Percentiles rank a stretch among this genome's conserved stretches.
Evolutionary conservation across 257 asterid species (phyloP).

Genomic region (Dorcoceras hygrometricum): DNA sequence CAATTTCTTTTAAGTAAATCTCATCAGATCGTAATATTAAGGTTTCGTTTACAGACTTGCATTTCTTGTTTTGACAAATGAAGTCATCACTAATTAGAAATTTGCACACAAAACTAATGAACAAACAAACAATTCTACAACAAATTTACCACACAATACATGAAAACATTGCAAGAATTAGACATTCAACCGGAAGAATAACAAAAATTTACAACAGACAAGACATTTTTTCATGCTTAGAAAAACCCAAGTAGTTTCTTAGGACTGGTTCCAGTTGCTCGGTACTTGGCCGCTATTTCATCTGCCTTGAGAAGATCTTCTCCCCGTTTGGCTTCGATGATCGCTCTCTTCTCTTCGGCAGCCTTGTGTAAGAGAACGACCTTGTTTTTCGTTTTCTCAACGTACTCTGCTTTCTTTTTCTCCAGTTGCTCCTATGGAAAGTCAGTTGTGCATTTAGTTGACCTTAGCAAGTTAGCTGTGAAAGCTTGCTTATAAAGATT

Average conservation of each 20-base stretch:
- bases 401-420: slow-evolving; percentile 68
- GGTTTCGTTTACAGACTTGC: slow-evolving; percentile 13
- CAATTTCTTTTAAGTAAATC: neutral
- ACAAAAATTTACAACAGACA: slow-evolving; percentile 35
- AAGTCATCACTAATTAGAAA: slow-evolving; percentile 32
- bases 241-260: slow-evolving; percentile 76
- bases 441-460: neutral
- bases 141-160: slow-evolving; percentile 35
- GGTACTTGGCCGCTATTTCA: slow-evolving; percentile 77
- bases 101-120: slow-evolving; percentile 42
- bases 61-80: slow-evolving; percentile 18
- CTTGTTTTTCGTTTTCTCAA: slow-evolving; percentile 78
- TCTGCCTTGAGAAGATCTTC: slow-evolving; percentile 93
- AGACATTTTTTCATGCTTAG: slow-evolving; percentile 34
- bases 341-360: slow-evolving; percentile 83
- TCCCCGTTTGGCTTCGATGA: slow-evolving; percentile 68
- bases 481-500: neutral
- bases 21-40: neutral
- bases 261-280: slow-evolving; percentile 88
- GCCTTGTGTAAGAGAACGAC: slow-evolving; percentile 63
- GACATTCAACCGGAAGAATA: slow-evolving; percentile 13
- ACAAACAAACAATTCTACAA: slow-evolving; percentile 34
- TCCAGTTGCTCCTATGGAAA: slow-evolving; percentile 64
- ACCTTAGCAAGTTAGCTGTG: neutral
- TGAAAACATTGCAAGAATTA: slow-evolving; percentile 27